Conservation (phyloP, 257 asterid genomes). For the Fraxinus cuspidata region DNA sequence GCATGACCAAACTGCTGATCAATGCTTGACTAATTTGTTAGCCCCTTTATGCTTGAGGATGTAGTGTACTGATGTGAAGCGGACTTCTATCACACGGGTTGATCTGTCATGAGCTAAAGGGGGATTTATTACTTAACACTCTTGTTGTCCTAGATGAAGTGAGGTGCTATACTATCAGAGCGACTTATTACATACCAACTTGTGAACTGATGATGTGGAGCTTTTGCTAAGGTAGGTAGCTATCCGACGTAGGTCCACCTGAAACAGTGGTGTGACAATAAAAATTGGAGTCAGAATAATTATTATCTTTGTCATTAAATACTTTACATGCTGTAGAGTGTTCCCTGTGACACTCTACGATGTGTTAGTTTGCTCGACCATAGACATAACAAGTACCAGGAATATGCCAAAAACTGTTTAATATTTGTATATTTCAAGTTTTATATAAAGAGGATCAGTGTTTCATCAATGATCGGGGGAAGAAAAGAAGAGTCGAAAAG, state of each 20-base stretch:
- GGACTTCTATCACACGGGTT: background rate
- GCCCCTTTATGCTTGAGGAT: no score
- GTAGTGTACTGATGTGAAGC: no score
- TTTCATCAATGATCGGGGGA: background rate
- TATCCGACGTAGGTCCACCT: no score
- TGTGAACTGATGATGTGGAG: no score
- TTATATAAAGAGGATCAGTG: background rate
- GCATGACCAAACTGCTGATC: no score
- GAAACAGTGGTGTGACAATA: no score
- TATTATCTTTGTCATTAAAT: background rate
- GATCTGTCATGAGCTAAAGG: background rate
- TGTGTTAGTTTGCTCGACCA: background rate
- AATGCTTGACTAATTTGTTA: no score
- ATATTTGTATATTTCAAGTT: background rate
- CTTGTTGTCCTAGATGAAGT: no score
- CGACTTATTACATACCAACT: no score
- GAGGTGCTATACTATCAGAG: no score
- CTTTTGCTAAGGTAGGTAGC: no score
- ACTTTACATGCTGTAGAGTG: slow-evolving; percentile 13
- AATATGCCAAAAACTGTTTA: background rate
- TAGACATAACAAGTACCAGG: background rate
- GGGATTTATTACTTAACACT: background rate
- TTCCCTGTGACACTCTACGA: slow-evolving; percentile 6
- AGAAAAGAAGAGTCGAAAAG: background rate
- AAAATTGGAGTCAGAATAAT: background rate